A percentile compares a stretch with the other conserved stretches of the same genome.
Evolutionary conservation across 192 early-diverging fungal genomes (phyloP).

Genomic region (Backusella mclennaniae): DNA sequence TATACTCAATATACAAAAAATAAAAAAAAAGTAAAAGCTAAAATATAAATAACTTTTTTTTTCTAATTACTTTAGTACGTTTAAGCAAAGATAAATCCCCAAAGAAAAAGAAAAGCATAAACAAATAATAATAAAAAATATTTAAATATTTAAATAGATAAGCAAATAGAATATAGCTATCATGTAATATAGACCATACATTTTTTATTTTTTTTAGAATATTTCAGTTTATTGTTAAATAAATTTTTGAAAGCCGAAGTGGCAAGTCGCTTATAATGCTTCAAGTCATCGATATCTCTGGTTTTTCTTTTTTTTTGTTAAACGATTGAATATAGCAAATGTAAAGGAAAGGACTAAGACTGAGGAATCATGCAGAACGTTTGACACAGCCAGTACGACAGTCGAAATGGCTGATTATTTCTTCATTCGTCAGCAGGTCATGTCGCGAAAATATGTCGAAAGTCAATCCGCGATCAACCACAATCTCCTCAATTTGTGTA

Average conservation of each 20-base stretch:
- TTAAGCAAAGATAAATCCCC: no score
- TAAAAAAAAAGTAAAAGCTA: no score
- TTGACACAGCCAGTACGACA: not conserved
- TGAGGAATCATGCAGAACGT: not conserved
- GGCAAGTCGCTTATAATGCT: conserved; percentile 6
- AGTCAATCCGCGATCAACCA: not conserved
- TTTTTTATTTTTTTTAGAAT: no score
- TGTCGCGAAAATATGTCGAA: not conserved
- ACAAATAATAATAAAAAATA: no score
- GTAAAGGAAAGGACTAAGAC: not conserved
- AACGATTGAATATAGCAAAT: not conserved
- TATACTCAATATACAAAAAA: no score
- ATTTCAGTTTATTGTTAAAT: not conserved
- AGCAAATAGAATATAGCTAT: no score
- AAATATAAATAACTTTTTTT: no score
- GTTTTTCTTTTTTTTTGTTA: not conserved
- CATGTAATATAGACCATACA: no score
- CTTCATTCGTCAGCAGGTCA: not conserved
- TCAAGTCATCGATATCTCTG: not conserved
- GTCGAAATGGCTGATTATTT: not conserved
- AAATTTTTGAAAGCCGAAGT: not conserved
- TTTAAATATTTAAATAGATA: no score
- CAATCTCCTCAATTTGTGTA: not conserved
- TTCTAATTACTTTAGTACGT: no score
- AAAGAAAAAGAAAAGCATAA: no score